phyloP scores from a whole-genome alignment of 1,284 basidiomycete species.

The Ceratobasidium theobromae region DNA sequence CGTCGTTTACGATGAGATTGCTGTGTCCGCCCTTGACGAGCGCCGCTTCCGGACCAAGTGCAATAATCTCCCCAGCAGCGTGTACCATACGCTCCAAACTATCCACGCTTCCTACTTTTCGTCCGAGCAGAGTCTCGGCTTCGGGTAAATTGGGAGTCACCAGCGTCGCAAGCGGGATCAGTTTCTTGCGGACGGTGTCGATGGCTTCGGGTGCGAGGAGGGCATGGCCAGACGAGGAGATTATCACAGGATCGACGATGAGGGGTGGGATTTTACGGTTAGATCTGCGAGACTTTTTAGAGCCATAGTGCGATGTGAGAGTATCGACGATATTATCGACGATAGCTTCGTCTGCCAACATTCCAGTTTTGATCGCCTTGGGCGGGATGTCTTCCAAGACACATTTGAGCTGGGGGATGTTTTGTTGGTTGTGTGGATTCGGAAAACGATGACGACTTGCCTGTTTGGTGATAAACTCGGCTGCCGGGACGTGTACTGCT shows the following conservation, averaged over 20 bases:
- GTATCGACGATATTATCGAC: slow-evolving; percentile 50
- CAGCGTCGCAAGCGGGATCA: no score
- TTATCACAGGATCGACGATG: slow-evolving; percentile 72
- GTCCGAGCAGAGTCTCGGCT: no score
- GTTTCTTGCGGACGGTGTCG: no score
- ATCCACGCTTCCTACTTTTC: no score
- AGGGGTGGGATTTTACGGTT: slow-evolving; percentile 40
- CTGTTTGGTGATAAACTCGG: slow-evolving; percentile 71
- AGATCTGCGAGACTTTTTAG: no score
- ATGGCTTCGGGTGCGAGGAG: slow-evolving; percentile 68
- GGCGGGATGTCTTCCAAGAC: slow-evolving; percentile 78
- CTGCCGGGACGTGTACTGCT: slow-evolving; percentile 63
- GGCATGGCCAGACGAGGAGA: slow-evolving; percentile 87
- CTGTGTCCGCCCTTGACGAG: no score
- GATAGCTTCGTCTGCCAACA: slow-evolving; percentile 65
- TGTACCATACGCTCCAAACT: no score
- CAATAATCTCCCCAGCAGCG: no score
- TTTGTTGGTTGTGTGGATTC: neutral
- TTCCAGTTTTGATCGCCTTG: slow-evolving; percentile 85
- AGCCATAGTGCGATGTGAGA: slow-evolving; percentile 43
- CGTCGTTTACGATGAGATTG: no score
- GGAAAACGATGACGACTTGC: slow-evolving; percentile 45
- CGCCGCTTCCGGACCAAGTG: no score
- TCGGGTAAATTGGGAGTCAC: no score
- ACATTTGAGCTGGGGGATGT: slow-evolving; percentile 58